Percentiles rank a stretch among this genome's conserved stretches.
Evolutionary conservation across 2,329 filamentous ascomycete genomes (phyloP).

Genomic region (Madurella fahalii): DNA sequence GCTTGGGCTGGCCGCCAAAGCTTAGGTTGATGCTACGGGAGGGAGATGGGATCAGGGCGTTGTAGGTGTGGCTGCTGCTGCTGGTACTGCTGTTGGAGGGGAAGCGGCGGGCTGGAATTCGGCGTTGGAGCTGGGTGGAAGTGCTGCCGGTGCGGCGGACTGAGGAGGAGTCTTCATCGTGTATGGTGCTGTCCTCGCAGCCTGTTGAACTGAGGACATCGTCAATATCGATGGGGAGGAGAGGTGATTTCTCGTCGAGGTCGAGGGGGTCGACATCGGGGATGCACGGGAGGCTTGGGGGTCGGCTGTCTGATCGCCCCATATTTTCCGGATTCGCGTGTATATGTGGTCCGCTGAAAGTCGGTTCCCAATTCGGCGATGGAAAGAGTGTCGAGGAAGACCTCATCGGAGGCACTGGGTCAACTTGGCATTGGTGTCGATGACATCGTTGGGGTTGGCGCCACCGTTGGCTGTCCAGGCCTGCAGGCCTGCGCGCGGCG

Average conservation of each 20-base stretch:
- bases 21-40: background rate
- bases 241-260: slow-evolving; percentile 3
- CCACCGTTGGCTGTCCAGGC: background rate
- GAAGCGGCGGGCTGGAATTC: background rate
- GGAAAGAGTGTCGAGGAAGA: too few species aligned
- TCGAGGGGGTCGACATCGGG: slow-evolving; percentile 14
- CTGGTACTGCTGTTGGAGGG: slow-evolving; percentile 6
- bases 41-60: background rate
- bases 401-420: too few species aligned
- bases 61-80: background rate
- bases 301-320: background rate
- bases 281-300: slow-evolving; percentile 16
- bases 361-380: too few species aligned
- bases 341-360: too few species aligned
- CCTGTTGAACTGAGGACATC: slow-evolving; percentile 6
- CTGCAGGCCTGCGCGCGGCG: background rate
- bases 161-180: slow-evolving; percentile 5
- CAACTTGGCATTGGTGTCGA: too few species aligned
- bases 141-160: slow-evolving; percentile 9
- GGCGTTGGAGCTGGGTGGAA: background rate
- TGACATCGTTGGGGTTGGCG: background rate
- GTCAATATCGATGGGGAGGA: slow-evolving; percentile 8
- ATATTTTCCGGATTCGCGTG: too few species aligned
- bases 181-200: background rate
- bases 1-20: background rate